Base-by-base conservation (phyloP, 108 stramenopile genomes). In the Fragilariopsis cylindrus region DNA sequence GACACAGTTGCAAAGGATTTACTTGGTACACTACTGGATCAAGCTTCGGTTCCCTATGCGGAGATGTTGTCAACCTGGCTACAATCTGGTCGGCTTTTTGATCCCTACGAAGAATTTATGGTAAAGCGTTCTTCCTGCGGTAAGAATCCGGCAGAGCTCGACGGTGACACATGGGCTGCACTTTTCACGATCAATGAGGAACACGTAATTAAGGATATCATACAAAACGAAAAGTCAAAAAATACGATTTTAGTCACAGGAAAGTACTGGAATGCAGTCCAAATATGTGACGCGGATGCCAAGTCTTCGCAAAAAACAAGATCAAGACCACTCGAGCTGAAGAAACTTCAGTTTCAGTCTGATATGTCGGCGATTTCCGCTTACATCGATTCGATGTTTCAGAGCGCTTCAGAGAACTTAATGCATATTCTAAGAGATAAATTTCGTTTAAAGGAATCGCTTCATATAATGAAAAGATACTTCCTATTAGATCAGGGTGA, bases 401-500 rank as follows among this genome's bases (percentile, higher is more conserved):
- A 87, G 21, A 77, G 67, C 60, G 94, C 97, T 18, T 92, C 93
- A n/a, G 67, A 73, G 39, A 71, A 69, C 3, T 78, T 97, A 57
- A 85, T 96, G 16, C 62, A 84, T 46, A 56, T 96, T 19, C 79
- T 97, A 56, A 55, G 91, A 64, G 58, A 85, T 13, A 70, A 95
- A 50, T 88, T 82, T 57, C 74, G 84, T 48, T 57, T 93, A 21
- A 67, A 82, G 49, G 82, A 85, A 11, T 89, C 92, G 3, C 85
- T 99, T 64, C 79, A 75, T 13, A 77, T 91, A 19, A 88, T 99
- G 87, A 94, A 96, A 74, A 91, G 91, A 57, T 98, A 95, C 83
- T 98, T 99, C 66, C 82, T 99, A 18, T 77, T 98, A n/a, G 97
- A 96, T 71, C 96, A 97, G 77, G 99, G 99, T 7, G 99, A 99